Conservation (phyloP, 1,139 yeast species). For the Geotrichum siamense region DNA sequence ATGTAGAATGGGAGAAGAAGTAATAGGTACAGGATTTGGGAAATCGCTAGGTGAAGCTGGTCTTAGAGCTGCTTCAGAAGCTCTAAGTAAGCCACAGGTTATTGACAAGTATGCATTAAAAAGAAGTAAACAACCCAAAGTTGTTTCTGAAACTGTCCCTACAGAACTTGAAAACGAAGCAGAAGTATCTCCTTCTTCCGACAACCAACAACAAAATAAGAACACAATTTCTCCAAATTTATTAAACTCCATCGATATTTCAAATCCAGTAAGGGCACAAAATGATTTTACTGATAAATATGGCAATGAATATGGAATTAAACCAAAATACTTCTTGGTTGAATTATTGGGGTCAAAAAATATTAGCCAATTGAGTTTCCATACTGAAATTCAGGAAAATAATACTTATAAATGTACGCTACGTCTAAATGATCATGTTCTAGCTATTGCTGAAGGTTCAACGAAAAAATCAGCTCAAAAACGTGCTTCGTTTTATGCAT, state of each 20-base stretch:
- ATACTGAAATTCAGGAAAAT: not conserved
- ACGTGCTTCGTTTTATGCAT: slow-evolving; percentile 13
- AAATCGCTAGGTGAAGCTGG: slow-evolving; percentile 59
- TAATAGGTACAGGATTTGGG: slow-evolving; percentile 55
- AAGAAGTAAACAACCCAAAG: slow-evolving; percentile 58
- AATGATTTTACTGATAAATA: slow-evolving; percentile 6
- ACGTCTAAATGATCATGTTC: slow-evolving; percentile 1
- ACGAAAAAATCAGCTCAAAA: slow-evolving; percentile 15
- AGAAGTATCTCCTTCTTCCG: not conserved
- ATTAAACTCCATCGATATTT: not conserved
- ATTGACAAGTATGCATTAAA: slow-evolving; percentile 58
- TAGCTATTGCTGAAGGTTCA: slow-evolving; percentile 10
- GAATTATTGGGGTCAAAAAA: slow-evolving; percentile 3
- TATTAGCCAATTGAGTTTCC: not conserved
- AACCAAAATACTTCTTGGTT: slow-evolving; percentile 8
- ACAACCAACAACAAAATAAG: not conserved
- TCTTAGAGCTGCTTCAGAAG: slow-evolving; percentile 64
- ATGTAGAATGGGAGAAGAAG: slow-evolving; percentile 51
- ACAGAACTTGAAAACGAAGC: not conserved
- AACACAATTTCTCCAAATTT: not conserved
- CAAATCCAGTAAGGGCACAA: slow-evolving; percentile 1
- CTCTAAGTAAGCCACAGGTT: slow-evolving; percentile 49
- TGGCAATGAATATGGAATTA: slow-evolving; percentile 3
- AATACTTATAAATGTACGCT: slow-evolving; percentile 5
- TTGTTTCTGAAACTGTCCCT: not conserved